A percentile compares a stretch with the other conserved stretches of the same genome.
phyloP scores from a whole-genome alignment of 139 green algal genomes.

The Edaphochlamys debaryana region DNA sequence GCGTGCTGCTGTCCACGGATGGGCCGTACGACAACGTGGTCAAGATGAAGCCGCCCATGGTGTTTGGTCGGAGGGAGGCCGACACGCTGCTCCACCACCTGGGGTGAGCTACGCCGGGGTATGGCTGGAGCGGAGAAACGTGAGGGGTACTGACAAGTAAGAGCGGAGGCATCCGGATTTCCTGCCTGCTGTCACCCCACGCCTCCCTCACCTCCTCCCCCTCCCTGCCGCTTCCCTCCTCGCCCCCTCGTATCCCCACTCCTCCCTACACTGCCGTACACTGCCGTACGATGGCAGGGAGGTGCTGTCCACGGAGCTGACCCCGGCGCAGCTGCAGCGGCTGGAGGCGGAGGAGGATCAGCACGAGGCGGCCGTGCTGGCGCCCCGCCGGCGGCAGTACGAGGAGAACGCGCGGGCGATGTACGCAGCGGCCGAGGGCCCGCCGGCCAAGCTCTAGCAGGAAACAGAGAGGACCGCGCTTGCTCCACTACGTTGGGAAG shows the following conservation, averaged over 20 bases:
- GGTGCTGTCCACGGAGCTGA: constrained; percentile 28
- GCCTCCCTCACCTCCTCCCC: too few species aligned
- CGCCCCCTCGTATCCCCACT: too few species aligned
- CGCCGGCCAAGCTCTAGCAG: too few species aligned
- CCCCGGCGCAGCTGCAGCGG: background rate
- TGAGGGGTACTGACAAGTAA: too few species aligned
- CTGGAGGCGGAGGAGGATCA: constrained; percentile 15
- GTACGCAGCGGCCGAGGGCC: too few species aligned
- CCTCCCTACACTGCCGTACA: too few species aligned
- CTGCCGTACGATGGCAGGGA: too few species aligned
- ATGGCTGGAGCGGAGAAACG: too few species aligned
- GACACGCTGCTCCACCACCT: constrained; percentile 64
- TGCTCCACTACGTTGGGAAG: too few species aligned
- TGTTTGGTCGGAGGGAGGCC: constrained; percentile 64
- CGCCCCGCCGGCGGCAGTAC: too few species aligned
- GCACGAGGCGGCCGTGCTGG: background rate
- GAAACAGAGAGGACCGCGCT: too few species aligned
- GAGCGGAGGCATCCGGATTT: background rate
- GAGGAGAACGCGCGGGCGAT: too few species aligned
- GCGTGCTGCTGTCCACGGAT: constrained; percentile 72
- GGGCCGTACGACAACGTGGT: constrained; percentile 74
- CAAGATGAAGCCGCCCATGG: constrained; percentile 83
- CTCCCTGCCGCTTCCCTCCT: background rate
- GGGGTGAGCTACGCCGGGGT: constrained; percentile 27
- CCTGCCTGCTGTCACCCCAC: background rate